Base-by-base conservation (phyloP, 2,329 filamentous ascomycete genomes). In the Diaporthe sp. region DNA sequence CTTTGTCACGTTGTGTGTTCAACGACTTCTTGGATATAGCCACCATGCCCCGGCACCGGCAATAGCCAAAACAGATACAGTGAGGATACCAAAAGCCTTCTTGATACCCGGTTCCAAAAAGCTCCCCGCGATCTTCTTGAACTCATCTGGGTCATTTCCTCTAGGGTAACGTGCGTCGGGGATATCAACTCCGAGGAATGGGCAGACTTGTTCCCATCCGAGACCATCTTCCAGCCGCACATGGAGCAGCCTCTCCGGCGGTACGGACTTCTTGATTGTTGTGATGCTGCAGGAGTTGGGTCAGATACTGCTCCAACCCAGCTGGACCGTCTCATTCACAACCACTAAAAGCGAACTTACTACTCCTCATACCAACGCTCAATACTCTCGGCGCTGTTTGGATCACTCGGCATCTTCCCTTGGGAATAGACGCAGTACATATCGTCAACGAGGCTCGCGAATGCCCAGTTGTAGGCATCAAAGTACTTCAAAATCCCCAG, bases 301-400 rank as follows among this genome's bases (percentile, higher is more conserved):
- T 67, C 28, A 67, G 61, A 9, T 22, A 2, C 10, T 25, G 5
- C 19, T 22, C 2, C 9, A 31, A 19, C 1, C 8, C 9, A 10
- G 22, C 13, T 31, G 17, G 9, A 31, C 15, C 8, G 4, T 17
- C 12, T 15, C 42, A 46, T 13, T 25, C 39, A 65, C 25, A 22
- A 13, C n/a, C 2, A 17, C 22, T 4, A 15, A 4, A 8, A 4
- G 44, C 5, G 28, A n/a, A 51, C 61, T 67, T 51, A 67, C 61
- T 67, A 67, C 22, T 67, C 44, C 44, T 67, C 28, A 51, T 67
- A 67, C 61, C 61, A 67, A 25, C 19, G 28, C 61, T 49, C 44
- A 15, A 51, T 67, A 4, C 8, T 67, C 19, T 51, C 10, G 31
- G 19, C 61, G 12, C 44, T 37, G 12, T 34, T 22, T 22, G 61